phyloP scores from a whole-genome alignment of 352 stramenopile species.

The Phytophthora citrophthora region DNA sequence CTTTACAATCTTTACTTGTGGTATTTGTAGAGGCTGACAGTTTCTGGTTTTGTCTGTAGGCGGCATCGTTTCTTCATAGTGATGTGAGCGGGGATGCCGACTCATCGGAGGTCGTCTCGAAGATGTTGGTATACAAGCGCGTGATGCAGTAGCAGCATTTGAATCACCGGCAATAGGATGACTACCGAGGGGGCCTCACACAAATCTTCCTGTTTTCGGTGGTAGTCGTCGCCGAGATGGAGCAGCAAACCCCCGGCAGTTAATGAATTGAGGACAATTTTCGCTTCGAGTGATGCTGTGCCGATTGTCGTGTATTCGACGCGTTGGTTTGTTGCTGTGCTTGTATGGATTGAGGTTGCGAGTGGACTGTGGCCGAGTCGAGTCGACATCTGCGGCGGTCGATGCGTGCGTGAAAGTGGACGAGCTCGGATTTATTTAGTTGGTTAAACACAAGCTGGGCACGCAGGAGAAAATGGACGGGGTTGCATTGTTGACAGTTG shows the following conservation, averaged over 20 bases:
- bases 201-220: conserved; percentile 13
- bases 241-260: conserved; percentile 8
- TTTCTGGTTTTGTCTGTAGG: conserved; percentile 27
- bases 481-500: conserved; percentile 19
- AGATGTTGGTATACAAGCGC: conserved; percentile 75
- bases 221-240: conserved; percentile 3
- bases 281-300: conserved; percentile 11
- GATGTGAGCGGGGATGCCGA: conserved; percentile 77
- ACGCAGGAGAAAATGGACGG: conserved; percentile 31
- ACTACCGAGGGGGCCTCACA: conserved; percentile 4
- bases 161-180: conserved; percentile 15
- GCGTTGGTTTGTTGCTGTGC: conserved; percentile 29
- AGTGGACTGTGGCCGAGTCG: conserved; percentile 6
- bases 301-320: conserved; percentile 17
- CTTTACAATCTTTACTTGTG: conserved; percentile 1
- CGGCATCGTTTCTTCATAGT: conserved; percentile 69
- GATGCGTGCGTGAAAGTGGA: conserved; percentile 46
- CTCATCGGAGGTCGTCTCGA: conserved; percentile 54
- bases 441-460: conserved; percentile 62
- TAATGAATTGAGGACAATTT: conserved; percentile 20
- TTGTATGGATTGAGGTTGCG: conserved; percentile 19
- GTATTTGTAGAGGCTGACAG: conserved; percentile 7
- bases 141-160: conserved; percentile 14
- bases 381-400: conserved; percentile 27
- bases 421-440: conserved; percentile 72